Percentiles rank a stretch among this genome's conserved stretches.
Conservation (phyloP, 1,284 basidiomycete species). For the Tremellales sp. region DNA sequence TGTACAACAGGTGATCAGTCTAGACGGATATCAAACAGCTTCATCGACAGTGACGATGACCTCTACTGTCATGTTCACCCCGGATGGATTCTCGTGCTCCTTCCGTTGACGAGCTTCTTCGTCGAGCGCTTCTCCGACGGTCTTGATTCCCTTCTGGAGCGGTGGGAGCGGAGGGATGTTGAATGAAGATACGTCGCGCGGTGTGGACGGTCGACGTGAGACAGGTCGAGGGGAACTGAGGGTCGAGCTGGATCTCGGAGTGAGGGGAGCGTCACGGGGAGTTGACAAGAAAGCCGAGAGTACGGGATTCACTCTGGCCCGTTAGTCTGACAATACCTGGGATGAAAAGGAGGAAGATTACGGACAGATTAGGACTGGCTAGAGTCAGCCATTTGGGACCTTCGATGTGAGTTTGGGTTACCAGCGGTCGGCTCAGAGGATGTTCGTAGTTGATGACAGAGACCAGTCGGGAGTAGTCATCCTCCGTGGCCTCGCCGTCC, state of each 20-base stretch:
- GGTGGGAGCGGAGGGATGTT: slow-evolving; percentile 12
- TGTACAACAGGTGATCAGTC: no score
- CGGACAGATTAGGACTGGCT: slow-evolving; percentile 20
- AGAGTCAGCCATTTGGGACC: slow-evolving; percentile 15
- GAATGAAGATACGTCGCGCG: slow-evolving; percentile 13
- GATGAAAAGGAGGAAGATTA: neutral
- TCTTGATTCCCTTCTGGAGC: slow-evolving; percentile 12
- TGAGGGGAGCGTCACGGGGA: slow-evolving; percentile 4
- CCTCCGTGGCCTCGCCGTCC: neutral
- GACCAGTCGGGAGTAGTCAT: slow-evolving; percentile 2
- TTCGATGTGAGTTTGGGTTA: neutral
- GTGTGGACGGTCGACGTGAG: slow-evolving; percentile 17
- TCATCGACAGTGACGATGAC: slow-evolving; percentile 9
- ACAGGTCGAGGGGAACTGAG: slow-evolving; percentile 3
- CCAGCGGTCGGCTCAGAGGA: neutral
- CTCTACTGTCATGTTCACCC: slow-evolving; percentile 9
- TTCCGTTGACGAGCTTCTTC: neutral
- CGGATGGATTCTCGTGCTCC: neutral
- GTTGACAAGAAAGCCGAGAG: slow-evolving; percentile 14
- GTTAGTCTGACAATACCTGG: neutral
- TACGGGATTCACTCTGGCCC: slow-evolving; percentile 20
- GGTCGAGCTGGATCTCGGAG: slow-evolving; percentile 4
- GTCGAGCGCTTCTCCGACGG: slow-evolving; percentile 18
- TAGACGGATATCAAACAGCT: no score
- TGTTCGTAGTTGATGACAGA: neutral